phyloP scores from a whole-genome alignment of 2,329 filamentous ascomycete species.

The Alternaria angustiovoidea region DNA sequence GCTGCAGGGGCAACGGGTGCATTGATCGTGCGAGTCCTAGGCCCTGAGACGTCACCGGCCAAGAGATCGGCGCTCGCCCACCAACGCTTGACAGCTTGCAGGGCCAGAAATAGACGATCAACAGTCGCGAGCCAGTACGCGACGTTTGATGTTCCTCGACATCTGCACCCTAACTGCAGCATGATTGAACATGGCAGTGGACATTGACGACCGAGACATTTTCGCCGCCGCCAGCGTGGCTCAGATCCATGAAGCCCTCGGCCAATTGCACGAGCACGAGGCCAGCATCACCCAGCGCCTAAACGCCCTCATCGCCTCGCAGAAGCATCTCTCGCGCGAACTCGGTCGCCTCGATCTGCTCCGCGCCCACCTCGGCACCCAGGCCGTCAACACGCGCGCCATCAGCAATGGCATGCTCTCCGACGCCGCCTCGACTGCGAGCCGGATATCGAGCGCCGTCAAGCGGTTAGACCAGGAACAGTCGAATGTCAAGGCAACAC shows the following conservation, averaged over 20 bases:
- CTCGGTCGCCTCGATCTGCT: conserved; percentile 87
- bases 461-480: conserved; percentile 91
- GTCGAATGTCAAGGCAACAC: conserved; percentile 85
- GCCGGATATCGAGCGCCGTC: conserved; percentile 84
- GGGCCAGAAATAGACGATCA: conserved; percentile 7
- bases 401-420: conserved; percentile 93
- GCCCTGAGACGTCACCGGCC: conserved; percentile 14
- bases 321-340: conserved; percentile 86
- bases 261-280: conserved; percentile 78
- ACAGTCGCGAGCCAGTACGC: not conserved
- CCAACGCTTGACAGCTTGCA: conserved; percentile 5
- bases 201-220: conserved; percentile 38
- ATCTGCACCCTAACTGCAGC: not conserved
- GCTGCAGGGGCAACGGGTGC: conserved; percentile 16
- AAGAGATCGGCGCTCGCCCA: conserved; percentile 8
- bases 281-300: conserved; percentile 76
- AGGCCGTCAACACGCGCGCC: conserved; percentile 81
- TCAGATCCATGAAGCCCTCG: conserved; percentile 81
- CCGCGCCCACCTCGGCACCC: conserved; percentile 85
- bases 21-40: not conserved
- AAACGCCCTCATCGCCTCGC: conserved; percentile 78
- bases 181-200: conserved; percentile 32
- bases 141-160: not conserved
- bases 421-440: conserved; percentile 83
- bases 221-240: conserved; percentile 76